Evolutionary conservation across 352 stramenopile genomes (phyloP).

Genomic region (Globisporangium cylindrosporum): DNA sequence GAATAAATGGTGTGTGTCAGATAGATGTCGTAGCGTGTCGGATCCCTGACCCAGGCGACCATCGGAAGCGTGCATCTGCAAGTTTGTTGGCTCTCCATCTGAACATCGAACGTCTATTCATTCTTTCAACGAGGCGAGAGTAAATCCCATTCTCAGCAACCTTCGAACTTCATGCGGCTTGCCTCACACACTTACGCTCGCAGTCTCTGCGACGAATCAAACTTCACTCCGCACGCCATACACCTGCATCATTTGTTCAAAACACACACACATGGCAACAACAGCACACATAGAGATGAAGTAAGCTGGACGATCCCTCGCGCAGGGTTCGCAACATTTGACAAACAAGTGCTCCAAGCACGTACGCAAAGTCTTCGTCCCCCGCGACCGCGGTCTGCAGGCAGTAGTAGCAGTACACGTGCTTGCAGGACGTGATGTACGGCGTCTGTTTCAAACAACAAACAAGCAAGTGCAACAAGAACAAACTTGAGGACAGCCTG

Average conservation of each 20-base stretch:
- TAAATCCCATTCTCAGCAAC: background rate
- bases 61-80: too few relatives aligned
- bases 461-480: background rate
- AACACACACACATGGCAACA: slow-evolving; percentile 1
- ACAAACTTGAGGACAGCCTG: background rate
- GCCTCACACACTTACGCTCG: slow-evolving; percentile 21
- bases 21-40: too few relatives aligned
- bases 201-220: slow-evolving; percentile 65
- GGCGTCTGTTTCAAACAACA: slow-evolving; percentile 42
- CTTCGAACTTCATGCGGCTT: background rate
- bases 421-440: slow-evolving; percentile 87
- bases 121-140: background rate
- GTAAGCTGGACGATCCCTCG: too few relatives aligned
- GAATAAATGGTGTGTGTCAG: too few relatives aligned
- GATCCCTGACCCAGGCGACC: too few relatives aligned
- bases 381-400: slow-evolving; percentile 68
- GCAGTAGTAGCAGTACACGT: slow-evolving; percentile 87
- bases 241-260: slow-evolving; percentile 35
- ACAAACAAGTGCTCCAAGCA: slow-evolving; percentile 3
- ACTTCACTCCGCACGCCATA: slow-evolving; percentile 53
- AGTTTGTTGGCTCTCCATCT: background rate
- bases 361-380: slow-evolving; percentile 72
- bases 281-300: background rate
- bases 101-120: background rate
- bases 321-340: too few relatives aligned